Evolutionary conservation across 164 flowering plant genomes (phyloP).

Genomic region (Nymphaea thermarum): DNA sequence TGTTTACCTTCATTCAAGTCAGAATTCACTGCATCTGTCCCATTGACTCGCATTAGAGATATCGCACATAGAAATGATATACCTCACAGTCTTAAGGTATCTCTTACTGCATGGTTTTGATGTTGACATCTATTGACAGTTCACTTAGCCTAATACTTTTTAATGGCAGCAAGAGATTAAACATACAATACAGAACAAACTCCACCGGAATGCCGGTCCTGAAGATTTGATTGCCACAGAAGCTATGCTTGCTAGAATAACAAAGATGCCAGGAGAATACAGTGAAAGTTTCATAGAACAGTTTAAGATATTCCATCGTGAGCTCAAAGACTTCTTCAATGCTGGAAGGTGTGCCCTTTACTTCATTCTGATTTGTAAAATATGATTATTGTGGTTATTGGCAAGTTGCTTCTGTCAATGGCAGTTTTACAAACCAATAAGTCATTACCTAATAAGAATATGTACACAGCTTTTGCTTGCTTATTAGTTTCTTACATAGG

Average conservation of each 20-base stretch:
- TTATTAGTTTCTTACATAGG: not conserved
- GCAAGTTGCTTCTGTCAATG: too few relatives aligned
- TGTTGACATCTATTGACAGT: not conserved
- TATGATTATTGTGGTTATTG: too few relatives aligned
- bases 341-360: slow-evolving; percentile 74
- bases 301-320: slow-evolving; percentile 79
- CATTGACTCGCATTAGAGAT: slow-evolving; percentile 88
- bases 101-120: slow-evolving; percentile 1
- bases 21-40: slow-evolving; percentile 96
- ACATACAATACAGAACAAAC: slow-evolving; percentile 98
- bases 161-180: slow-evolving; percentile 88
- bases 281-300: slow-evolving; percentile 80
- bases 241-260: slow-evolving; percentile 85
- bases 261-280: slow-evolving; percentile 80
- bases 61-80: slow-evolving; percentile 90
- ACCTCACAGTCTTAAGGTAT: slow-evolving; percentile 95
- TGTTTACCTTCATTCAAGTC: slow-evolving; percentile 94
- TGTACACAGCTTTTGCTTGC: not conserved
- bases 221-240: slow-evolving; percentile 95
- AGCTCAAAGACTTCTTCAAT: slow-evolving; percentile 95
- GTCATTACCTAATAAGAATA: too few relatives aligned
- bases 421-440: too few relatives aligned
- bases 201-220: slow-evolving; percentile 97
- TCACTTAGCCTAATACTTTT: not conserved
- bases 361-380: too few relatives aligned